Evolutionary conservation across 1,284 basidiomycete genomes (phyloP).

Genomic region (Fistulinella cinereoalba): DNA sequence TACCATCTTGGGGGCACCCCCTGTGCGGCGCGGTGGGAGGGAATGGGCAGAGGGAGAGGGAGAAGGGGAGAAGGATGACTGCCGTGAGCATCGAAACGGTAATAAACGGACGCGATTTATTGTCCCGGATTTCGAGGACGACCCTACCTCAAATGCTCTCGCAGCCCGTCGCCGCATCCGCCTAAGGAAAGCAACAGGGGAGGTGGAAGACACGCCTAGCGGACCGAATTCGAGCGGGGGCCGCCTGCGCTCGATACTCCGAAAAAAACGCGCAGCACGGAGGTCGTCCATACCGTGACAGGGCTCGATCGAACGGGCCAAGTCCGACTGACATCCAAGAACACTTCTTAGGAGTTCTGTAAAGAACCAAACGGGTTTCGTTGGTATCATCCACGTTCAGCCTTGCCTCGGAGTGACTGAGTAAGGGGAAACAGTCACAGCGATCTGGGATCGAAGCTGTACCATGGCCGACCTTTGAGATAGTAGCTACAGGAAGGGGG

Average conservation of each 20-base stretch:
- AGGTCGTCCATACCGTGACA: background rate
- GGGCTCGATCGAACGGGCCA: no score
- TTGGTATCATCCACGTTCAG: no score
- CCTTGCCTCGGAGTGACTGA: no score
- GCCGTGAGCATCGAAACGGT: background rate
- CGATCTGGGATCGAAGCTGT: no score
- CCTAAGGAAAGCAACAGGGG: background rate
- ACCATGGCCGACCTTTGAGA: no score
- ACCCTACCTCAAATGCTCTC: background rate
- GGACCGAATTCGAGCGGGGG: background rate
- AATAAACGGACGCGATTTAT: conserved; percentile 17
- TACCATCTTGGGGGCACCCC: background rate
- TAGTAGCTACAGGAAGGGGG: no score
- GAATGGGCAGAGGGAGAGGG: background rate
- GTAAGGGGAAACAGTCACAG: no score
- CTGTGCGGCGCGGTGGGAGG: background rate
- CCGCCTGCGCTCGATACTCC: conserved; percentile 17
- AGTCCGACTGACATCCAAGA: no score
- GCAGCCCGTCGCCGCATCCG: background rate
- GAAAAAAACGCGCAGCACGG: conserved; percentile 6
- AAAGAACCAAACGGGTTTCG: no score
- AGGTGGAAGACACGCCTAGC: no score
- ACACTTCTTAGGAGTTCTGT: no score
- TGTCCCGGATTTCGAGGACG: conserved; percentile 1
- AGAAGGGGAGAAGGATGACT: background rate